These are phyloP conservation scores for Cenococcum geophilum DNA, from an alignment of 495 filamentous ascomycete species.

Conservation along the genomic window DNA sequence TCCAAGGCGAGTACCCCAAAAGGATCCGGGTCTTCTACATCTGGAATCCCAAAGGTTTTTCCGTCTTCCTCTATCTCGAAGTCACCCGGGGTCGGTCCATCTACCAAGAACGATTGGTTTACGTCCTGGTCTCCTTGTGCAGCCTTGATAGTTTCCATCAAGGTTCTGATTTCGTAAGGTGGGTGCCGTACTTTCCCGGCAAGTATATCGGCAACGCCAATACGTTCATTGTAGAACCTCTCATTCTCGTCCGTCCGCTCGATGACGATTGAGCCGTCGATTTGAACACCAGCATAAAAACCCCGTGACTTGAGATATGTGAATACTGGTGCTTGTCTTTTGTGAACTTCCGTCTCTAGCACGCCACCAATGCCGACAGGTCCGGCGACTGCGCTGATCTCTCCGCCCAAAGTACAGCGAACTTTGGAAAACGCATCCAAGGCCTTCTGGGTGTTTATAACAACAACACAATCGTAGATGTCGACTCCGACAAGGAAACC, in stretches of 20 bases:
- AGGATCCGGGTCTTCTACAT: constrained; percentile 73
- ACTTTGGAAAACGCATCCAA: constrained; percentile 74
- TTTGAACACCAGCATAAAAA: constrained; percentile 71
- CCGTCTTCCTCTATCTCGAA: constrained; percentile 49
- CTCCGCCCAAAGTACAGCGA: constrained; percentile 69
- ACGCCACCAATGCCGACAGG: constrained; percentile 71
- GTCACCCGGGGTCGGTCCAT: constrained; percentile 69
- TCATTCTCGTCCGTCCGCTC: constrained; percentile 88
- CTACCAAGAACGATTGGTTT: constrained; percentile 51
- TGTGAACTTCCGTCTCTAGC: constrained; percentile 66
- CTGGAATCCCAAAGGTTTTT: constrained; percentile 66
- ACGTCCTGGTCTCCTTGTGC: constrained; percentile 67
- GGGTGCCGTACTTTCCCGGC: constrained; percentile 68
- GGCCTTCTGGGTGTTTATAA: constrained; percentile 78
- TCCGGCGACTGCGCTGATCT: constrained; percentile 70
- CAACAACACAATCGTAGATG: constrained; percentile 86
- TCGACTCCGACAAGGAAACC: constrained; percentile 89
- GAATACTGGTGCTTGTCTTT: constrained; percentile 67
- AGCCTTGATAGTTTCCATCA: constrained; percentile 75
- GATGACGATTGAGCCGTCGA: constrained; percentile 78
- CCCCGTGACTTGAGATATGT: constrained; percentile 86
- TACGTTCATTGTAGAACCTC: constrained; percentile 68
- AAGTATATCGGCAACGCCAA: constrained; percentile 74
- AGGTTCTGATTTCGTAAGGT: constrained; percentile 54
- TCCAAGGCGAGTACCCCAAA: constrained; percentile 82